Base-by-base conservation (phyloP, 2,329 filamentous ascomycete species). In the Ceratocystis cubensis region DNA sequence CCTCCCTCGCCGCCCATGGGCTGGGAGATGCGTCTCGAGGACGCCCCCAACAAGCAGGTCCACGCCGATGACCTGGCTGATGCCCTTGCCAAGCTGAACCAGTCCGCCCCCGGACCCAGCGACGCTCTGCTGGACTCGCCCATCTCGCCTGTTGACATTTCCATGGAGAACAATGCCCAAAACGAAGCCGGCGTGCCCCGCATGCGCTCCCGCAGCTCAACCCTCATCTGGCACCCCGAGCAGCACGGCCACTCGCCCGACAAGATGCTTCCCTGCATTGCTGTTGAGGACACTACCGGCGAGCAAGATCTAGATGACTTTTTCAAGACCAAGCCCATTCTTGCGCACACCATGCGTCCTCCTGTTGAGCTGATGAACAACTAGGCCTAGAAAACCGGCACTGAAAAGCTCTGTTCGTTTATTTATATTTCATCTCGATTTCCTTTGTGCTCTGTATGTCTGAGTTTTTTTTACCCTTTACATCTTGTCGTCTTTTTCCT, bases 1-100 rank as follows among this genome's bases (percentile, higher is more conserved):
- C 86, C 86, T 7, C 85, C 86, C 4, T 84, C 80, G 67, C 85
- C 86, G 53, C 86, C 86, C 1, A 84, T 86, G 71, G 85, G 83
- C 71, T 88, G 86, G 86, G 82, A 87, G 76, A 81, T 85, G 76
- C 80, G 80, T 70, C 76, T 87, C 61, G 86, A 88, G 74, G 85
- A 85, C 70, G 85, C 85, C 3, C 86, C 86, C 67, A 88, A 88
- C 74, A 87, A 86, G 76, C 79, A 81, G 72, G 84, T 88, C 30
- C 84, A 88, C 72, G 84, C 86, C 53, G 84, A 88, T 67, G 86
- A 88, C 73, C 78, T 88, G 30, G 85, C 85, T 20, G 82, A 85
- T 64, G 86, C 86, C 1, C 76, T 88, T 56, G 81, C 84, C 13
- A 84, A 82, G 75, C 75, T 88, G 69, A 81, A 83, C 72, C 80